Conservation (phyloP, 768 basidiomycete species). For the Amanita phalloides region DNA sequence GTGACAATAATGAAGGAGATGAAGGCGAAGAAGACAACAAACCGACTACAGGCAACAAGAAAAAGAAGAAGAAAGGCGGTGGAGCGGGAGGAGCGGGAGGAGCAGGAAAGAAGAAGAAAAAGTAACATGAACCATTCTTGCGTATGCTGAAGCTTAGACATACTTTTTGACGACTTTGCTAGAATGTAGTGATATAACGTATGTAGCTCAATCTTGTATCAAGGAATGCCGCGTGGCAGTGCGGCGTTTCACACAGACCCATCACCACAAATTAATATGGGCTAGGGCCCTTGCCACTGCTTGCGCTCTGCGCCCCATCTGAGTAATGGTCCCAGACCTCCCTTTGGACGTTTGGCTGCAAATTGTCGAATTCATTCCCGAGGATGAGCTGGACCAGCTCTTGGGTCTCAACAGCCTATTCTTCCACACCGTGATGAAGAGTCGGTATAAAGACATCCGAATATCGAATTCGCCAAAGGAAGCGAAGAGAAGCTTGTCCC, state of each 20-base stretch:
- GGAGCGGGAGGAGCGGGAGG: too few relatives aligned
- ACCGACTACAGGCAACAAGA: background rate
- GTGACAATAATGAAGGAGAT: background rate
- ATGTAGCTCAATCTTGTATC: background rate
- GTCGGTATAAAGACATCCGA: conserved; percentile 16
- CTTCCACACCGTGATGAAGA: conserved; percentile 20
- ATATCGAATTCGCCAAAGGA: conserved; percentile 10
- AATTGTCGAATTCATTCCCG: conserved; percentile 17
- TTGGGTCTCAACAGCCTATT: conserved; percentile 22
- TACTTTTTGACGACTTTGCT: background rate
- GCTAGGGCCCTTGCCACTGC: background rate
- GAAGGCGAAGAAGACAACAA: background rate
- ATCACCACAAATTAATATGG: background rate
- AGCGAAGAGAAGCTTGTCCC: conserved; percentile 10
- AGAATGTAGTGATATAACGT: background rate
- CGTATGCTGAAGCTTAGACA: background rate
- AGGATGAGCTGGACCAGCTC: conserved; percentile 14
- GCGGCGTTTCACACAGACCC: background rate
- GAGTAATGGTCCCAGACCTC: conserved; percentile 11
- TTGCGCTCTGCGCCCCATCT: background rate
- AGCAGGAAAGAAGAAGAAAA: background rate
- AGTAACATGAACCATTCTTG: background rate
- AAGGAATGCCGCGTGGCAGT: background rate
- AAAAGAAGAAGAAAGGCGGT: background rate
- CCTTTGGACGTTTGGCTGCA: conserved; percentile 24